A percentile compares a stretch with the other conserved stretches of the same genome.
These are phyloP conservation scores for Aspergillus unguis DNA, from an alignment of 2,329 filamentous ascomycete species.

Conservation along the genomic window DNA sequence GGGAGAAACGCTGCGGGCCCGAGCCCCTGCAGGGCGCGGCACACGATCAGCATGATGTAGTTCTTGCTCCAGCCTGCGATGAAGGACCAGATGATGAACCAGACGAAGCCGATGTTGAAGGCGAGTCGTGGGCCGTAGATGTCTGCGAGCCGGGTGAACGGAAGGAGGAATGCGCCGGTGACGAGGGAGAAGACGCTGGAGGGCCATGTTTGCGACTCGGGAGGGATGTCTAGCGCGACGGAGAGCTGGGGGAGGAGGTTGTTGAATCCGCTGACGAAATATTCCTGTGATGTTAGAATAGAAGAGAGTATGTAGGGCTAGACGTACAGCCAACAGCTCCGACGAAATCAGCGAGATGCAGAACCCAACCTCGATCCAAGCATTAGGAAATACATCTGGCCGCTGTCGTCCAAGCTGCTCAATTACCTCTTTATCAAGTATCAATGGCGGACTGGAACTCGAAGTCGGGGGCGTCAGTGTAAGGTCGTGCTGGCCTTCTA, in stretches of 20 bases:
- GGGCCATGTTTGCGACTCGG: slow-evolving; percentile 9
- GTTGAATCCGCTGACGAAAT: slow-evolving; percentile 8
- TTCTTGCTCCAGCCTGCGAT: slow-evolving; percentile 6
- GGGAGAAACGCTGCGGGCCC: slow-evolving; percentile 9
- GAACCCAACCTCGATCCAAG: slow-evolving; percentile 4
- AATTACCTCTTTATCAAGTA: neutral
- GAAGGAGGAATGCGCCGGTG: slow-evolving; percentile 8
- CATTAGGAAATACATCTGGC: neutral
- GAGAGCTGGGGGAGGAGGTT: slow-evolving; percentile 8
- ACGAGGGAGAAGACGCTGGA: slow-evolving; percentile 14
- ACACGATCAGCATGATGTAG: slow-evolving; percentile 11
- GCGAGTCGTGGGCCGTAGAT: slow-evolving; percentile 8
- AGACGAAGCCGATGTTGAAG: slow-evolving; percentile 4
- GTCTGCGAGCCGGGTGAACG: slow-evolving; percentile 7
- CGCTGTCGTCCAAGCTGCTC: slow-evolving; percentile 1
- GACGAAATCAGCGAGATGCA: neutral
- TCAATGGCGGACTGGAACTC: neutral
- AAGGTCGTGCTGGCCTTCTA: no score
- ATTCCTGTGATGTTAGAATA: neutral
- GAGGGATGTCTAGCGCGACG: slow-evolving; percentile 4
- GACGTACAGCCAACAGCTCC: neutral
- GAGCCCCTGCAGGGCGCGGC: slow-evolving; percentile 11
- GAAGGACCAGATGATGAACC: slow-evolving; percentile 8
- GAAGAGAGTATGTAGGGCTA: no score
- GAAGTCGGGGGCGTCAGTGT: neutral